These are phyloP conservation scores for Artemisia annua DNA, from an alignment of 129 eudicot genomes.

Conservation along the genomic window DNA sequence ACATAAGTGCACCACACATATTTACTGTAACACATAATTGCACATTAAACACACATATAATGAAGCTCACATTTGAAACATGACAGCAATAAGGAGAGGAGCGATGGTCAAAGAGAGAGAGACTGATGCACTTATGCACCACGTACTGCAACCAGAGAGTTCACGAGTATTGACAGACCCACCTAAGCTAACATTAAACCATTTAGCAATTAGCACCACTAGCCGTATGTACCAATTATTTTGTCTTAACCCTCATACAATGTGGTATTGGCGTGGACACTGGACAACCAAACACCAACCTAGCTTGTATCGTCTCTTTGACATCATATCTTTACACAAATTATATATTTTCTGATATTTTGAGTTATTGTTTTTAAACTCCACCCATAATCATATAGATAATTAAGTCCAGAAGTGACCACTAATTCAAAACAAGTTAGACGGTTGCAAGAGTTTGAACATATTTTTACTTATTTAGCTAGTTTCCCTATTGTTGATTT, in stretches of 20 bases:
- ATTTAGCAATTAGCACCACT: not conserved
- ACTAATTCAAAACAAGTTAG: too few relatives aligned
- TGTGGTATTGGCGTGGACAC: constrained; percentile 3
- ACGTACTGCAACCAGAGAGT: not conserved
- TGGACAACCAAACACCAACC: not conserved
- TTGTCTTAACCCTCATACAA: not conserved
- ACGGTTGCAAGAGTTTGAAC: too few relatives aligned
- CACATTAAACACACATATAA: not conserved
- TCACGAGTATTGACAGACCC: constrained; percentile 20
- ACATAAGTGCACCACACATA: not conserved
- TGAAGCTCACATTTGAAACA: constrained; percentile 21
- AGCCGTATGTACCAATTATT: not conserved
- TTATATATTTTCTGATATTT: too few relatives aligned
- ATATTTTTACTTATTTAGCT: too few relatives aligned
- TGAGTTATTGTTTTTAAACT: too few relatives aligned
- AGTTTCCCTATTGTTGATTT: too few relatives aligned
- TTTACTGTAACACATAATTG: not conserved
- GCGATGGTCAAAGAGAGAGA: not conserved
- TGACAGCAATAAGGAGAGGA: constrained; percentile 2
- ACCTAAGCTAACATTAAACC: not conserved
- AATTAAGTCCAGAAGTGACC: too few relatives aligned
- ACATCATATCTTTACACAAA: not conserved
- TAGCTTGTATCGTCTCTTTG: not conserved
- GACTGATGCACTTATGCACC: not conserved
- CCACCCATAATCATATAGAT: too few relatives aligned